These are phyloP conservation scores for Sphaerostilbella broomeana DNA, from an alignment of 2,329 filamentous ascomycete genomes.

Conservation along the genomic window DNA sequence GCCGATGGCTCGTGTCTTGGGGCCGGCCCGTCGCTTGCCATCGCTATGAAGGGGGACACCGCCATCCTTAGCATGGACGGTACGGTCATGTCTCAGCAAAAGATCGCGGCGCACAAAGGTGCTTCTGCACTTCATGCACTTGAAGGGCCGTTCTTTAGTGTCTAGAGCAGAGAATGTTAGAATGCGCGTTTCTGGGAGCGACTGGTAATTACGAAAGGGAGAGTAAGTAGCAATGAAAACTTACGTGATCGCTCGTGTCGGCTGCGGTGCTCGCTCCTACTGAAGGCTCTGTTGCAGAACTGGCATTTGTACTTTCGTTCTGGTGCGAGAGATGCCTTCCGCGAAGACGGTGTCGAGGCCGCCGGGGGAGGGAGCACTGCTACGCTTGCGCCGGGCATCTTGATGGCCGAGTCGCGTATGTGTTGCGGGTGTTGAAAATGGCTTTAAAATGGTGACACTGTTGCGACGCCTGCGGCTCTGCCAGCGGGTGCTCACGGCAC, in stretches of 20 bases:
- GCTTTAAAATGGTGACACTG: slow-evolving; percentile 22
- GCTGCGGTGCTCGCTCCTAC: slow-evolving; percentile 92
- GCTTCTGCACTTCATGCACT: slow-evolving; percentile 95
- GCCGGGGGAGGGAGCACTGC: slow-evolving; percentile 57
- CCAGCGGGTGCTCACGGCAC: slow-evolving; percentile 34
- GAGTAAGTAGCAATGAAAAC: slow-evolving; percentile 35
- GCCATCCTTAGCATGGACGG: slow-evolving; percentile 96
- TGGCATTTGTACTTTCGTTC: slow-evolving; percentile 99
- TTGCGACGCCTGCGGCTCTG: slow-evolving; percentile 20
- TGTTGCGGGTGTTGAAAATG: slow-evolving; percentile 15
- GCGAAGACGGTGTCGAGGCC: slow-evolving; percentile 62
- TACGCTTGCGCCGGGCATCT: slow-evolving; percentile 66
- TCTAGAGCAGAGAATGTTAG: slow-evolving; percentile 46
- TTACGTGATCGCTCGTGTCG: slow-evolving; percentile 96
- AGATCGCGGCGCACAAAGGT: slow-evolving; percentile 97
- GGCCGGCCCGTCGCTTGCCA: slow-evolving; percentile 73
- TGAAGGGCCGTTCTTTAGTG: slow-evolving; percentile 98
- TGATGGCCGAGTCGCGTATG: slow-evolving; percentile 34
- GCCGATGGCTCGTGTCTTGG: slow-evolving; percentile 58
- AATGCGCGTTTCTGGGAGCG: neutral
- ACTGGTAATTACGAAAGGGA: neutral
- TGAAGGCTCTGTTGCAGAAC: slow-evolving; percentile 96
- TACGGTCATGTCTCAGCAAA: slow-evolving; percentile 92
- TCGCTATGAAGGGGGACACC: slow-evolving; percentile 91
- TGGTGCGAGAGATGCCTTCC: slow-evolving; percentile 70